Evolutionary conservation across 225 moss, liverwort and hornwort genomes (phyloP).

Genomic region (Polytrichum commune): DNA sequence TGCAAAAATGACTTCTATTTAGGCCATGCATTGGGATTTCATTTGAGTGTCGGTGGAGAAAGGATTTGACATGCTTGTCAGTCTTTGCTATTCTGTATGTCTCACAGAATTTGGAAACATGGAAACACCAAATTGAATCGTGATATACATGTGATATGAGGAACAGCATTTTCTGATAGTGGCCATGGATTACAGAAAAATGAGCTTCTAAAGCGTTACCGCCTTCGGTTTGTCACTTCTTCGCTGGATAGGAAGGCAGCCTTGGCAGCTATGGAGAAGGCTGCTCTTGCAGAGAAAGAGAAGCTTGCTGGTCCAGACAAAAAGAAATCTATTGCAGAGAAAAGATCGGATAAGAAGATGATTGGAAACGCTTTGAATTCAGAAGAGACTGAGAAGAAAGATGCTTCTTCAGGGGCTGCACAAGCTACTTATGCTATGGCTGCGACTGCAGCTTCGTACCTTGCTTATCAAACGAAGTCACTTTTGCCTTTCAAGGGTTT

Average conservation of each 20-base stretch:
- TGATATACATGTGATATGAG: too few relatives aligned
- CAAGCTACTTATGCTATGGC: constrained; percentile 32
- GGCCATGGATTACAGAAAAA: constrained; percentile 17
- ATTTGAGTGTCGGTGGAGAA: too few relatives aligned
- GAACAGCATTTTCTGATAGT: too few relatives aligned
- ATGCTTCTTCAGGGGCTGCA: constrained; percentile 14
- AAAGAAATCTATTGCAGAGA: background rate
- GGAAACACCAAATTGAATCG: too few relatives aligned
- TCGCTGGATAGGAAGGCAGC: constrained; percentile 30
- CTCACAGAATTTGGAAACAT: too few relatives aligned
- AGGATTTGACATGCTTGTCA: too few relatives aligned
- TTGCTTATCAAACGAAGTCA: constrained; percentile 31
- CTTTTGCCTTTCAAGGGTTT: constrained; percentile 27
- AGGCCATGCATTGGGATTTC: too few relatives aligned
- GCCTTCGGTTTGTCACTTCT: constrained; percentile 25
- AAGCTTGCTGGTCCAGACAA: constrained; percentile 10
- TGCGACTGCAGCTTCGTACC: constrained; percentile 31
- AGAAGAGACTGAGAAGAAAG: constrained; percentile 3
- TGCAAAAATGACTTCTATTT: too few relatives aligned
- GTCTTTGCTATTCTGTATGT: too few relatives aligned
- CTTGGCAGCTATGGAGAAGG: constrained; percentile 22
- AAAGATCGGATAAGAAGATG: background rate
- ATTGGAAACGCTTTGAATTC: constrained; percentile 3
- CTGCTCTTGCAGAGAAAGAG: constrained; percentile 19
- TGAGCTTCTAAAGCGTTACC: constrained; percentile 26